Conservation (phyloP, 2,329 filamentous ascomycete species). For the Orbilia oligospora region DNA sequence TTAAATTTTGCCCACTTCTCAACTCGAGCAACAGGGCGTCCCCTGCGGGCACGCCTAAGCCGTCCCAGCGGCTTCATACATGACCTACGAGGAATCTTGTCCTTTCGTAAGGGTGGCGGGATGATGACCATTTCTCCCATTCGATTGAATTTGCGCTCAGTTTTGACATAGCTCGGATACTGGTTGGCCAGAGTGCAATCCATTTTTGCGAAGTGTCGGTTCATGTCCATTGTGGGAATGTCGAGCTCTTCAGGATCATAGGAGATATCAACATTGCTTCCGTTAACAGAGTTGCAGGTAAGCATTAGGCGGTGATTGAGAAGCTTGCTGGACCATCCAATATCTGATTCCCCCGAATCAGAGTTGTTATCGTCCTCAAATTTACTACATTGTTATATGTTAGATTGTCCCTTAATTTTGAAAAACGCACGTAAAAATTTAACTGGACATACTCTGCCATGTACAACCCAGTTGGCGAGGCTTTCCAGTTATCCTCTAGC, state of each 20-base stretch:
- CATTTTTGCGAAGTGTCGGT: constrained; percentile 39
- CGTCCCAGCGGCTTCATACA: constrained; percentile 9
- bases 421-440: neutral
- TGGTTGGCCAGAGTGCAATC: constrained; percentile 2
- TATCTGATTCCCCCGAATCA: constrained; percentile 25
- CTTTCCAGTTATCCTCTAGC: constrained; percentile 28
- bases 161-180: constrained; percentile 33
- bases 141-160: constrained; percentile 34
- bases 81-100: constrained; percentile 19
- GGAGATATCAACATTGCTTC: constrained; percentile 42
- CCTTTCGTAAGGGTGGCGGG: constrained; percentile 16
- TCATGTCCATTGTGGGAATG: constrained; percentile 37
- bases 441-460: constrained; percentile 27
- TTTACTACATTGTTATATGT: neutral
- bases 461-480: constrained; percentile 29
- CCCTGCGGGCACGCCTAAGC: neutral
- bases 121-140: constrained; percentile 35
- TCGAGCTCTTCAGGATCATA: constrained; percentile 54
- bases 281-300: constrained; percentile 54
- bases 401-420: neutral
- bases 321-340: constrained; percentile 36
- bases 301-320: constrained; percentile 47
- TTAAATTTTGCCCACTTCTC: constrained; percentile 16
- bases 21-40: neutral
- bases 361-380: constrained; percentile 3